These are phyloP conservation scores for Alopecurus myosuroides DNA, from an alignment of 176 grass and related monocot genomes.

Conservation along the genomic window DNA sequence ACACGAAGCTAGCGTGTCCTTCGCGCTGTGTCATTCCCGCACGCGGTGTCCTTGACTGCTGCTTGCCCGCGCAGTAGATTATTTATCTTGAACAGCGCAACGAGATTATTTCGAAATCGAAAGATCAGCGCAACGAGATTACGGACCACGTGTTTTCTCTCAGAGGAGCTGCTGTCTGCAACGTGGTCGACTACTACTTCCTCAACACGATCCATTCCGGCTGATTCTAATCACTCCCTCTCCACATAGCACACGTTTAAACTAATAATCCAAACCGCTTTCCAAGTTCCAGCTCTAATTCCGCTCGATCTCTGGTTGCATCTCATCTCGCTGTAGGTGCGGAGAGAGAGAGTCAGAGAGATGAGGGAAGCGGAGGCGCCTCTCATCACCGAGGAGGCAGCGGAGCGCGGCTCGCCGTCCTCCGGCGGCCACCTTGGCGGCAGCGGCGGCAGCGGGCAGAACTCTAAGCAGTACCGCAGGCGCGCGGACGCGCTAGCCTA, in stretches of 20 bases:
- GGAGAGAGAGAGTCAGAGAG: no score
- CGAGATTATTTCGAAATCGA: no score
- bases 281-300: background rate
- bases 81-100: no score
- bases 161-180: background rate
- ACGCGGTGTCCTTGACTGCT: background rate
- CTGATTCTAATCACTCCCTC: background rate
- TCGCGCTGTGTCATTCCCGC: no score
- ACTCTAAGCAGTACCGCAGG: conserved; percentile 35
- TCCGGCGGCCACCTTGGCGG: background rate
- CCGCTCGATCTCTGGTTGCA: conserved; percentile 18
- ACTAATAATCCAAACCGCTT: background rate
- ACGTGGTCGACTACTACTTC: conserved; percentile 8
- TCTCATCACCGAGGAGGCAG: conserved; percentile 48
- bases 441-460: background rate
- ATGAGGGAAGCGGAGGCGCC: conserved; percentile 40
- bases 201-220: background rate
- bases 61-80: background rate
- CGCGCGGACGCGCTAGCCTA: conserved; percentile 73
- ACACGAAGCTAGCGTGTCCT: no score
- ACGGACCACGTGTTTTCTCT: background rate
- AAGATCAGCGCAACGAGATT: background rate
- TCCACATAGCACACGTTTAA: background rate
- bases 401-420: conserved; percentile 7
- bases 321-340: background rate